phyloP scores from a whole-genome alignment of 73 alveolate genomes.

The Paramecium pentaurelia region DNA sequence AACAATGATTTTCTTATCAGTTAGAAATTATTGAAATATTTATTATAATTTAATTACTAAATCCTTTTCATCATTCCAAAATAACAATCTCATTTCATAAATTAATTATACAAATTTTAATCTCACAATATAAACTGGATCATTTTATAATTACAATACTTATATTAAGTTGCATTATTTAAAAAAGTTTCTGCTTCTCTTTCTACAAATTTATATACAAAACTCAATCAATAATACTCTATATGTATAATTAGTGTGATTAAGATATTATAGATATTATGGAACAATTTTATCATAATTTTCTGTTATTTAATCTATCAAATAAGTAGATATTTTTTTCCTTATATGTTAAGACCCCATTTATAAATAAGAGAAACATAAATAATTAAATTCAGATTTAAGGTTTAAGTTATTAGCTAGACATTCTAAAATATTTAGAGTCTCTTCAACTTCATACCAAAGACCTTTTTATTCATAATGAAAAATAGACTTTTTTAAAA shows the following conservation, averaged over 20 bases:
- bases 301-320: background rate
- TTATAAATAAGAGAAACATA: background rate
- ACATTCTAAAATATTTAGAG: background rate
- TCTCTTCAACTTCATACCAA: conserved; percentile 21
- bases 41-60: background rate
- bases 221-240: background rate
- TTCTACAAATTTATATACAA: background rate
- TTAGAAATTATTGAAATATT: background rate
- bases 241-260: background rate
- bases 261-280: background rate
- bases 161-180: background rate
- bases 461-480: background rate
- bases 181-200: conserved; percentile 5
- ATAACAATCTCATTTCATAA: background rate
- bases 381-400: background rate
- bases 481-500: background rate
- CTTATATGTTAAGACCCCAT: conserved; percentile 33
- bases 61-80: conserved; percentile 50
- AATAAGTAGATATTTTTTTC: background rate
- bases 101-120: background rate
- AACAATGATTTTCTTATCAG: background rate
- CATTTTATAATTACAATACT: background rate
- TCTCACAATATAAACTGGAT: background rate
- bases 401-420: background rate
- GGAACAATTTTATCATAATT: background rate